Base-by-base conservation (phyloP, 2,329 filamentous ascomycete genomes). In the Cladophialophora exuberans region DNA sequence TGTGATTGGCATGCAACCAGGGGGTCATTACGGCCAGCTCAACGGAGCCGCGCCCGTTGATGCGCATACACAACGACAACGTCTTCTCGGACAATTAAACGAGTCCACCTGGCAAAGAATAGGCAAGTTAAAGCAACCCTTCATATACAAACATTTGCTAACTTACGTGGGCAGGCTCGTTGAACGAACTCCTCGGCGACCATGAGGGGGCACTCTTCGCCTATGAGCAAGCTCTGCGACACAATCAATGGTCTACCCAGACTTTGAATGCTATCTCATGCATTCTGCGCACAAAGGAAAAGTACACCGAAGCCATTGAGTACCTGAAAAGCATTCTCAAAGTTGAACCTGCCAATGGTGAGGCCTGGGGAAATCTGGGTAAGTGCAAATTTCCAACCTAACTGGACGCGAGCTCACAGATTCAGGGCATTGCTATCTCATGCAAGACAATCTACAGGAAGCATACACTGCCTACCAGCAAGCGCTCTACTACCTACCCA, bases 371-470 rank as follows among this genome's bases (percentile, higher is more conserved):
- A 43, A 96, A 91, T 69, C 80, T 97, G 25, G 93, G 90, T 94
- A 80, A 62, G 83, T 20, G 6, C 30, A n/a, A 15, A 9, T n/a
- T 31, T 30, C 2, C 17, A 4, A 13, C 35, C 28, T 20, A 39
- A 48, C 26, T 30, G 61, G 46, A 62, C 50, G 65, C 70, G 45
- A 67, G 64, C 36, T 65, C 62, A 20, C 22, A 50, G 45, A 25
- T 39, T 11, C 64, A 93, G 90, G 94, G n/a, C 94, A 97, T 72
- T 97, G 94, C 75, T 96, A 93, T 70, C 80, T 99, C 22, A 99
- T 99, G 94, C 96, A 96, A 83, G 94, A 99, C 68, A 93, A 97
- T 67, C 76, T 97, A 28, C 94, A 97, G 73, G 91, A 97, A 69
- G 94, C 94, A 1, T 99, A 99, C 68, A 89, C 90, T 26, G 92